Percentiles rank a stretch among this genome's conserved stretches.
Evolutionary conservation across 2,329 filamentous ascomycete species (phyloP).

Genomic region (Bipolaris cookei): DNA sequence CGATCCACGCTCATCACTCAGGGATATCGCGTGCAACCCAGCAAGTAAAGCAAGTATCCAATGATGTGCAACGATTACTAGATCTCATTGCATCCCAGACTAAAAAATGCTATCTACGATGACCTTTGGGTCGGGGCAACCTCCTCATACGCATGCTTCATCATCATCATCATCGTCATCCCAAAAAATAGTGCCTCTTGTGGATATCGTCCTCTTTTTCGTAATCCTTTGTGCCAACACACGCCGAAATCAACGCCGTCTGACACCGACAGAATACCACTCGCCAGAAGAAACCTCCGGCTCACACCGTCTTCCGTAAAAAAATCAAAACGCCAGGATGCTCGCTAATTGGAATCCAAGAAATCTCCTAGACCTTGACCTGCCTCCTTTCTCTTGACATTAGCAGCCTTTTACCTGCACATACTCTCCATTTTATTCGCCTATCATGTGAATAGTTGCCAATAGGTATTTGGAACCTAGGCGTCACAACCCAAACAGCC

Average conservation of each 20-base stretch:
- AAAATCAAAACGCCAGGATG: constrained; percentile 40
- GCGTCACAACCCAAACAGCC: not conserved
- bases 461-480: not conserved
- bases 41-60: not conserved
- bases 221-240: constrained; percentile 16
- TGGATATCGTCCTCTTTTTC: constrained; percentile 29
- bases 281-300: constrained; percentile 24
- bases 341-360: constrained; percentile 45
- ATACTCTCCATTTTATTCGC: not conserved
- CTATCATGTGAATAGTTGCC: not conserved
- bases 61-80: not conserved
- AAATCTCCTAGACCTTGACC: constrained; percentile 11
- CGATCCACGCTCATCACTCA: not conserved
- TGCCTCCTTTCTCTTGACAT: constrained; percentile 4
- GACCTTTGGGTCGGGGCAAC: constrained; percentile 7
- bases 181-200: constrained; percentile 23
- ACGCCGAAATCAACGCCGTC: constrained; percentile 25
- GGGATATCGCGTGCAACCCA: not conserved
- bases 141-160: constrained; percentile 13
- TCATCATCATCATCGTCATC: constrained; percentile 8
- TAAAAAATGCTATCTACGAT: constrained; percentile 30
- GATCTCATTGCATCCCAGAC: constrained; percentile 13
- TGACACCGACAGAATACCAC: constrained; percentile 13
- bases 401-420: not conserved
- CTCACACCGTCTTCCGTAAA: constrained; percentile 20